Percentiles rank a stretch among this genome's conserved stretches.
These are phyloP conservation scores for Trichophyton rubrum DNA, from an alignment of 2,329 filamentous ascomycete species.

Conservation along the genomic window DNA sequence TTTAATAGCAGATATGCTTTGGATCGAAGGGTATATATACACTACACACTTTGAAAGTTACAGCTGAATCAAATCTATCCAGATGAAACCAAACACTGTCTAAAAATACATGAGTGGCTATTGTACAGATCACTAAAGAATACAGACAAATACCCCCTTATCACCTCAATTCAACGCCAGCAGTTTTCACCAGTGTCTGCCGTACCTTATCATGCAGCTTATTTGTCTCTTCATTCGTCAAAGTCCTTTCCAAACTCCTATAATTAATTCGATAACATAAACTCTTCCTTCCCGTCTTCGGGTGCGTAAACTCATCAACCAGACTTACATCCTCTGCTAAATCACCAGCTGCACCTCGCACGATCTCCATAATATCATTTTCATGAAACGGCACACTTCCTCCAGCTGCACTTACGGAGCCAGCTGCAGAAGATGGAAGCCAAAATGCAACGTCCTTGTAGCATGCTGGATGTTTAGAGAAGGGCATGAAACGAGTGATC, in stretches of 20 bases:
- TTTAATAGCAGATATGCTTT: neutral
- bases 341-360: constrained; percentile 70
- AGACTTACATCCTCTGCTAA: constrained; percentile 75
- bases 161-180: constrained; percentile 69
- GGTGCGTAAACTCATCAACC: constrained; percentile 78
- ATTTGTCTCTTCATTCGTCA: constrained; percentile 75
- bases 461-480: constrained; percentile 82
- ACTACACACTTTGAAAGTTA: neutral
- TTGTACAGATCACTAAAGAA: neutral
- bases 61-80: neutral
- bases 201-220: constrained; percentile 58
- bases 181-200: constrained; percentile 50
- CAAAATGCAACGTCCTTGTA: constrained; percentile 93
- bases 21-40: neutral
- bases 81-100: neutral
- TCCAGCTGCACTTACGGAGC: constrained; percentile 26
- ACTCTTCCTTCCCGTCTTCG: constrained; percentile 69
- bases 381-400: constrained; percentile 56
- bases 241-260: constrained; percentile 75
- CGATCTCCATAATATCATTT: constrained; percentile 95
- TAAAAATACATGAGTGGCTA: neutral
- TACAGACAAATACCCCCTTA: neutral
- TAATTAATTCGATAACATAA: constrained; percentile 91
- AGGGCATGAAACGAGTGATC: constrained; percentile 61
- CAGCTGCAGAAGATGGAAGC: constrained; percentile 43